A percentile compares a stretch with the other conserved stretches of the same genome.
Conservation (phyloP, 2,329 filamentous ascomycete species). For the Plenodomus tracheiphilus region DNA sequence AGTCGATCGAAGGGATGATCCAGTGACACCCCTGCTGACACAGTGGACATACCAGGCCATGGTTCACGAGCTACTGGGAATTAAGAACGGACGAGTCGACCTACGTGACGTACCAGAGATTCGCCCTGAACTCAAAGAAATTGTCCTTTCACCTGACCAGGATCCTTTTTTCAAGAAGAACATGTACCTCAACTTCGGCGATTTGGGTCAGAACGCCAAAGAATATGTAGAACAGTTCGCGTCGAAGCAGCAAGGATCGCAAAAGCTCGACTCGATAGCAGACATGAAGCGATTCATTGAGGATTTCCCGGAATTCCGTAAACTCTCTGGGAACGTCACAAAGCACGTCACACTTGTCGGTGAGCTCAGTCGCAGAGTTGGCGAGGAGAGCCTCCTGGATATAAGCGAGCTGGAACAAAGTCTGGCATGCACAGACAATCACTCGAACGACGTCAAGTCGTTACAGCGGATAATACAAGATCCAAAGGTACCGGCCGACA, state of each 20-base stretch:
- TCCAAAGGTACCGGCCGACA: conserved; percentile 73
- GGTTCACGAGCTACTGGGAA: conserved; percentile 94
- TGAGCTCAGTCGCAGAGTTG: conserved; percentile 86
- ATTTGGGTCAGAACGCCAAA: conserved; percentile 93
- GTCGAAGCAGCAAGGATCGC: conserved; percentile 92
- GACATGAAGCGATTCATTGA: conserved; percentile 99
- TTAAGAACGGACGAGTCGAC: conserved; percentile 92
- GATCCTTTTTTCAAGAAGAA: conserved; percentile 99
- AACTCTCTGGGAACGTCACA: conserved; percentile 95
- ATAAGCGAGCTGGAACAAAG: conserved; percentile 97
- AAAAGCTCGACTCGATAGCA: conserved; percentile 93
- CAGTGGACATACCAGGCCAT: conserved; percentile 99
- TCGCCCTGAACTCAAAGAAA: conserved; percentile 85
- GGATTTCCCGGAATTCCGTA: conserved; percentile 96
- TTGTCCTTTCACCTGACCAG: conserved; percentile 93
- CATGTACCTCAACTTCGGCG: conserved; percentile 97
- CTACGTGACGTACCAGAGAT: conserved; percentile 82
- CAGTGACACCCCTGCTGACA: conserved; percentile 88
- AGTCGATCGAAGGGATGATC: conserved; percentile 89
- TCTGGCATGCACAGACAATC: conserved; percentile 94
- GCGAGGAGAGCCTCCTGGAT: conserved; percentile 84
- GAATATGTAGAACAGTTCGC: conserved; percentile 99
- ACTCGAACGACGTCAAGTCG: conserved; percentile 86
- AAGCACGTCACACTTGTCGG: conserved; percentile 97
- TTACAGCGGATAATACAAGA: conserved; percentile 86